Conservation (phyloP, 208 protist species). For the Porcisia deanei region DNA sequence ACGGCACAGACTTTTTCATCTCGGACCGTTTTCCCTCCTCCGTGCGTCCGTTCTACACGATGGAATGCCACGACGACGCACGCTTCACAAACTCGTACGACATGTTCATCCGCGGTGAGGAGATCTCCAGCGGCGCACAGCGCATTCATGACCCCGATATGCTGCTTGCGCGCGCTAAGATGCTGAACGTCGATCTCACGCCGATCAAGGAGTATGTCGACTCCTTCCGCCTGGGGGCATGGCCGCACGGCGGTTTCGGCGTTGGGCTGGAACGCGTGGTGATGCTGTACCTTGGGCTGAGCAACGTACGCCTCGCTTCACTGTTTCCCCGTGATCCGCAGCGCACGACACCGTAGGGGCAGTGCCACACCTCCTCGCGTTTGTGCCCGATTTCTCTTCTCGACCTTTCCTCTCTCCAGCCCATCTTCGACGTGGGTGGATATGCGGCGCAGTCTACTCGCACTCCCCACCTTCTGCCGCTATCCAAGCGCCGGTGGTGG, state of each 20-base stretch:
- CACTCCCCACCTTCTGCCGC: neutral
- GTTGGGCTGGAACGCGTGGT: slow-evolving; percentile 99
- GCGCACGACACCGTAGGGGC: slow-evolving; percentile 90
- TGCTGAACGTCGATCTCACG: slow-evolving; percentile 81
- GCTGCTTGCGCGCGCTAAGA: slow-evolving; percentile 84
- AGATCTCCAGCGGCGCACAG: slow-evolving; percentile 99
- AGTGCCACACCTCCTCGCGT: neutral
- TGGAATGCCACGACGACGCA: slow-evolving; percentile 95
- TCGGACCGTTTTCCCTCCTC: slow-evolving; percentile 98
- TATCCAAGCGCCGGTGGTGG: neutral
- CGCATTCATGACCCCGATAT: slow-evolving; percentile 98
- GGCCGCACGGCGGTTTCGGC: slow-evolving; percentile 99
- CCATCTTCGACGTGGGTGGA: neutral
- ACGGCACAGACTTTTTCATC: slow-evolving; percentile 99
- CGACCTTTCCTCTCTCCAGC: neutral
- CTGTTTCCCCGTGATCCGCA: slow-evolving; percentile 99
- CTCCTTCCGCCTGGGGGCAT: slow-evolving; percentile 97
- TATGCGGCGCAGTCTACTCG: neutral
- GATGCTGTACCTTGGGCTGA: slow-evolving; percentile 99
- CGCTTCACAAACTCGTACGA: slow-evolving; percentile 98
- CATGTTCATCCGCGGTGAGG: slow-evolving; percentile 99
- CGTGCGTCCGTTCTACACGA: slow-evolving; percentile 99
- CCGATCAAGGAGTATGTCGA: slow-evolving; percentile 98
- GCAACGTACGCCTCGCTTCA: slow-evolving; percentile 98
- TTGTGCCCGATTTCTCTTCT: neutral